Conservation (phyloP, 371 early-diverging fungal genomes). For the Choanephora cucurbitarum region DNA sequence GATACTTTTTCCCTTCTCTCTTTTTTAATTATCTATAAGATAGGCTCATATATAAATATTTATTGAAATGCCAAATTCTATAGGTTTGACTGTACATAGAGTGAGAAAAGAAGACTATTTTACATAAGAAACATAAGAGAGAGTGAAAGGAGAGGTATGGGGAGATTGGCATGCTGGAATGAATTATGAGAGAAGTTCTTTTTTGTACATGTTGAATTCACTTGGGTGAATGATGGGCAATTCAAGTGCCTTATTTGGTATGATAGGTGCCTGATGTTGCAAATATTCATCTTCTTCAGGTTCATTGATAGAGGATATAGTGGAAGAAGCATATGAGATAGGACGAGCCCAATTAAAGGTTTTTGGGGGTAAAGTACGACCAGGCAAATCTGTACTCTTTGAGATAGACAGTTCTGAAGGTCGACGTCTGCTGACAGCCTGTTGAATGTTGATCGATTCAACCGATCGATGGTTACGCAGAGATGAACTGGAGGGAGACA, state of each 20-base stretch:
- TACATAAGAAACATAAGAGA: background rate
- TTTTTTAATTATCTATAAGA: too few species aligned
- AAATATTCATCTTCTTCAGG: conserved; percentile 1
- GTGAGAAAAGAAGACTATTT: background rate
- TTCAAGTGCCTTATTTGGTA: conserved; percentile 14
- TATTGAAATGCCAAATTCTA: background rate
- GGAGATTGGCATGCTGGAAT: background rate
- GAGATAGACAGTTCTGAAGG: conserved; percentile 8
- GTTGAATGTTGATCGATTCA: conserved; percentile 20
- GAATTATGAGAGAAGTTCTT: background rate
- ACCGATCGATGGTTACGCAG: conserved; percentile 18
- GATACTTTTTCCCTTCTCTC: too few species aligned
- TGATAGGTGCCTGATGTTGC: background rate
- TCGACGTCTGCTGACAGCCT: conserved; percentile 1
- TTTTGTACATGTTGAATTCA: conserved; percentile 29
- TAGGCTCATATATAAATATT: too few species aligned
- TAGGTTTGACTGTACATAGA: background rate
- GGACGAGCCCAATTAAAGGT: conserved; percentile 6
- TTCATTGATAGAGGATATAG: conserved; percentile 12
- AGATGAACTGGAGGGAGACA: background rate
- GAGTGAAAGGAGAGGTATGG: background rate
- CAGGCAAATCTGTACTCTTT: conserved; percentile 10
- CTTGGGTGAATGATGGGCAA: conserved; percentile 41
- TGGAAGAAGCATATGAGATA: conserved; percentile 7
- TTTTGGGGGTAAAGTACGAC: conserved; percentile 2